Evolutionary conservation across 805 yeast genomes (phyloP), one percentile per base, ranked within the genome.

Genomic region (Wickerhamomyces subpelliculosus): DNA sequence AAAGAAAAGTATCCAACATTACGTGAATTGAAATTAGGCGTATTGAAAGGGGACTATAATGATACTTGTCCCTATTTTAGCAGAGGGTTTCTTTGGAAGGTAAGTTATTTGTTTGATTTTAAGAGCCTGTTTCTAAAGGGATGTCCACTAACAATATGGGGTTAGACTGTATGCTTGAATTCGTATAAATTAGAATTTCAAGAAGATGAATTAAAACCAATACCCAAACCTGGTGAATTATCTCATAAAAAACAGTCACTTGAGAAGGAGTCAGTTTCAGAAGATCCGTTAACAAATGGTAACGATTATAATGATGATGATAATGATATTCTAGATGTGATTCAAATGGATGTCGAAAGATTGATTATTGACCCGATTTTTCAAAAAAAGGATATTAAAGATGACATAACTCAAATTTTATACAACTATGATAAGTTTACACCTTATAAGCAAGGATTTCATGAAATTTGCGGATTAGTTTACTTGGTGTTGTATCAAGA

Each of bases 391-490:
- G 22, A 18, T 1, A 39, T 42, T 11, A 43, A 49, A 27, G 10
- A 31, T 1, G 58, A 54, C 12, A 44, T 54, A n/a, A 40, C 40
- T 1, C 42, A 51, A 39, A 52, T 54, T 14, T 27, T 54, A 8
- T 54, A 43, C 44, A 54, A 50, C 30, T 53, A 51, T 33, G 35
- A 51, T 38, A 46, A 29, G 16, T 50, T 48, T 34, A 45, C 53
- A 0, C 47, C 55, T 1, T 68, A 68, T 36, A 69, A 72, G 44
- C 79, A 73, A 48, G 79, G 79, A 0, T 60, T 67, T 40, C 79
- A 73, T 52, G 79, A 73, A 48, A 64, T 73, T 16, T 51, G 70
- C 43, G 76, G 77, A 5, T 44, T 73, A 38, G 55, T 73, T 4
- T 72, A 67, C 48, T 51, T 67, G 26, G 61, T 67, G 40, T 45